These are phyloP conservation scores for Heliamphora exappendiculata DNA, from an alignment of 148 eudicot genomes.

Conservation along the genomic window DNA sequence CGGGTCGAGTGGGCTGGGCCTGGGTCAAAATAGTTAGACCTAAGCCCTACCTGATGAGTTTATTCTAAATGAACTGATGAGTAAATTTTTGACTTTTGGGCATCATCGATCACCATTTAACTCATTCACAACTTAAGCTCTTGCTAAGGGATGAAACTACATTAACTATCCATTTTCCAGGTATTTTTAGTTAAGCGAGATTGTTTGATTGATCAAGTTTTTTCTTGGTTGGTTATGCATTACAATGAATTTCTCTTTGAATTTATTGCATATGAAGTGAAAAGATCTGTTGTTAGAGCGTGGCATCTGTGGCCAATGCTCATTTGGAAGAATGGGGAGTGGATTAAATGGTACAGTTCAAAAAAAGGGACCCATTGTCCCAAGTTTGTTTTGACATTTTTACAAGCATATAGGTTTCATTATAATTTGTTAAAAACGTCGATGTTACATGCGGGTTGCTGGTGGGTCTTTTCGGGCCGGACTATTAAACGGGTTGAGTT, in stretches of 20 bases:
- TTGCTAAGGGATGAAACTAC: slow-evolving; percentile 67
- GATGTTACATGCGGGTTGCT: too few species aligned
- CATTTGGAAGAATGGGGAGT: slow-evolving; percentile 75
- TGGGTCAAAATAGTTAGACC: too few species aligned
- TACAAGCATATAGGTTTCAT: not conserved
- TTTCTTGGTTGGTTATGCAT: not conserved
- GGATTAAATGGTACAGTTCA: slow-evolving; percentile 60
- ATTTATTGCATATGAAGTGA: slow-evolving; percentile 56
- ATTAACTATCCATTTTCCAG: slow-evolving; percentile 81
- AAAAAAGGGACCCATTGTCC: slow-evolving; percentile 28
- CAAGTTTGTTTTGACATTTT: slow-evolving; percentile 40
- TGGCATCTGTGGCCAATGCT: slow-evolving; percentile 85
- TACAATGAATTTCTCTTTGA: slow-evolving; percentile 3
- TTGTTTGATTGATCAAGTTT: slow-evolving; percentile 3
- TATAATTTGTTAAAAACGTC: not conserved
- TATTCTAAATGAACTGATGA: too few species aligned
- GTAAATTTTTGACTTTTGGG: too few species aligned
- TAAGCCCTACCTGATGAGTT: too few species aligned
- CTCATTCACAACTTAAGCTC: too few species aligned
- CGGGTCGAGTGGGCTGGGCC: too few species aligned
- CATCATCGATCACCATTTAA: too few species aligned
- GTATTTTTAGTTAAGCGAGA: slow-evolving; percentile 23
- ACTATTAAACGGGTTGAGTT: too few species aligned
- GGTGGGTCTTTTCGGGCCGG: too few species aligned
- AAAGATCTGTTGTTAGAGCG: slow-evolving; percentile 52